Evolutionary conservation across 352 stramenopile species (phyloP).

Genomic region (Phytophthora pluvialis): DNA sequence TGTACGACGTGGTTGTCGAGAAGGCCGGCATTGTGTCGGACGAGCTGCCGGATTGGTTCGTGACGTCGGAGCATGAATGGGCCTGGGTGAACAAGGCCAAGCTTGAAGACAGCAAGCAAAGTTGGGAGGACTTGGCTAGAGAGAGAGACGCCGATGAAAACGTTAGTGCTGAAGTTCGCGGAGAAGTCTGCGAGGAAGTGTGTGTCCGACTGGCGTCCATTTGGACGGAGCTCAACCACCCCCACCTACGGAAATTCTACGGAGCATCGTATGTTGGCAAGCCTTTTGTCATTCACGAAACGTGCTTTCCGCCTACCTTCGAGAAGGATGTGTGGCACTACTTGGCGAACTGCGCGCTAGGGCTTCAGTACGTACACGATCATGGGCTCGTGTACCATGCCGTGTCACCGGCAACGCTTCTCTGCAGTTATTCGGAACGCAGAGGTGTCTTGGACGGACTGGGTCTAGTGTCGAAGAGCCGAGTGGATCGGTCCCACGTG

Average conservation of each 20-base stretch:
- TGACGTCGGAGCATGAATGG: slow-evolving; percentile 37
- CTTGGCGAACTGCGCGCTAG: slow-evolving; percentile 33
- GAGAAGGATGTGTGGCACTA: slow-evolving; percentile 39
- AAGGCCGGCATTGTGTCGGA: slow-evolving; percentile 30
- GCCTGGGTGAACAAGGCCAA: slow-evolving; percentile 38
- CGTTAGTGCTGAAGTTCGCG: slow-evolving; percentile 19
- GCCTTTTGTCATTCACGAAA: slow-evolving; percentile 41
- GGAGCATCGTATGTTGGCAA: slow-evolving; percentile 40
- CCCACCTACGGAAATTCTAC: slow-evolving; percentile 43
- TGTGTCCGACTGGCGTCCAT: slow-evolving; percentile 26
- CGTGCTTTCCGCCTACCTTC: slow-evolving; percentile 32
- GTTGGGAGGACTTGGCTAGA: slow-evolving; percentile 21
- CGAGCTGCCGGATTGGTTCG: slow-evolving; percentile 39
- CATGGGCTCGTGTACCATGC: slow-evolving; percentile 38
- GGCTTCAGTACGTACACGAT: slow-evolving; percentile 44
- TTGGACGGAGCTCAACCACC: slow-evolving; percentile 42
- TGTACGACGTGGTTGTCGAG: slow-evolving; percentile 35
- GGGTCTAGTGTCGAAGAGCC: slow-evolving; percentile 24
- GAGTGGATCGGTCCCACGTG: slow-evolving; percentile 22
- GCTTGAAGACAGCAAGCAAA: slow-evolving; percentile 26
- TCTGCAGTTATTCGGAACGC: slow-evolving; percentile 33
- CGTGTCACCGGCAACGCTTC: slow-evolving; percentile 20
- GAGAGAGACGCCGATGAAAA: slow-evolving; percentile 20
- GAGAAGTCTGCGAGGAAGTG: slow-evolving; percentile 32
- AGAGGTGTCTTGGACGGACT: slow-evolving; percentile 32